Conservation (phyloP, 176 grass and related monocot species). For the Leersia perrieri region DNA sequence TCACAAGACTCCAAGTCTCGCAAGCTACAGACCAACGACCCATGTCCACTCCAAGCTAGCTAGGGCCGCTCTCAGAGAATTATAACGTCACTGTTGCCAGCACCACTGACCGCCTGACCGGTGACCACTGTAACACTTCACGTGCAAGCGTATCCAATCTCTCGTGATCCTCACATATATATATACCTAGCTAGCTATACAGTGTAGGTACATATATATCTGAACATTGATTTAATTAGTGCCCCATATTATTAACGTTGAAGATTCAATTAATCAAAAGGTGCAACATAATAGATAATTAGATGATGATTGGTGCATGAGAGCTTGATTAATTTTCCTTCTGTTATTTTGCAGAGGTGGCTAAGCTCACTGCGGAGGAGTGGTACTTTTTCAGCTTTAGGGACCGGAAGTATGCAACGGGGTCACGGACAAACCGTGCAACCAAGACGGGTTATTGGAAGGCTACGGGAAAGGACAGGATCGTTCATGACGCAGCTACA, state of each 20-base stretch:
- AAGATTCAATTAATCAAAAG: background rate
- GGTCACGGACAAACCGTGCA: slow-evolving; percentile 63
- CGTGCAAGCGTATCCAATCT: background rate
- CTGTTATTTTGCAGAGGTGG: slow-evolving; percentile 42
- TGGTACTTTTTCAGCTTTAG: slow-evolving; percentile 88
- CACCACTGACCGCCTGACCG: too few species aligned
- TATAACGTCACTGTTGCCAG: background rate
- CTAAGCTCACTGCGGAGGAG: slow-evolving; percentile 56
- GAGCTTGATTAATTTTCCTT: background rate
- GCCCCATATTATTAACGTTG: background rate
- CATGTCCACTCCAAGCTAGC: background rate
- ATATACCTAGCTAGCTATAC: background rate
- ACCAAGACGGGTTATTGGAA: slow-evolving; percentile 81
- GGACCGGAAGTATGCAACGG: slow-evolving; percentile 67
- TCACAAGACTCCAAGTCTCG: background rate
- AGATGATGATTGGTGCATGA: background rate
- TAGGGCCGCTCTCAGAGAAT: background rate
- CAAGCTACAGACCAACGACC: background rate
- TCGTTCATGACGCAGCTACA: slow-evolving; percentile 29
- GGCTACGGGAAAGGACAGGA: slow-evolving; percentile 66
- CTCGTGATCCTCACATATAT: background rate
- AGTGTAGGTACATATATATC: background rate
- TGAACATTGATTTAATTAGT: background rate
- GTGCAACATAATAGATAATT: too few species aligned
- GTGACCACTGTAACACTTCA: background rate